These are phyloP conservation scores for Xylaria hypoxylon DNA, from an alignment of 2,329 filamentous ascomycete genomes.

Conservation along the genomic window DNA sequence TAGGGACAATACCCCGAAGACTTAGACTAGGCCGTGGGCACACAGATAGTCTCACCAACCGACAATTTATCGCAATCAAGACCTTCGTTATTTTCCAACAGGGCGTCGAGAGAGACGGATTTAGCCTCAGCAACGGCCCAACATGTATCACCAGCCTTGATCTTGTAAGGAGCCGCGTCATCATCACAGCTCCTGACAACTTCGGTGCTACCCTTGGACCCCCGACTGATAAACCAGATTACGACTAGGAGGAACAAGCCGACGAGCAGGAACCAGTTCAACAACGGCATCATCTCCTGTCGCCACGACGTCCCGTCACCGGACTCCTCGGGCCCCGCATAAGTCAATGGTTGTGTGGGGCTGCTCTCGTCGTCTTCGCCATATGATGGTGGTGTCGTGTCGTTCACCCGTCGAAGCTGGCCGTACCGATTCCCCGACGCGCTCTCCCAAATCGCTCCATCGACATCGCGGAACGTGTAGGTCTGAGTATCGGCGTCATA, in stretches of 20 bases:
- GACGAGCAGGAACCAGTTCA: constrained; percentile 69
- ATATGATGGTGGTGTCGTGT: constrained; percentile 38
- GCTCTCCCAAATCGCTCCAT: constrained; percentile 60
- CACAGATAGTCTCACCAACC: constrained; percentile 59
- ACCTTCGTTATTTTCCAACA: constrained; percentile 59
- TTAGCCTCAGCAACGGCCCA: constrained; percentile 62
- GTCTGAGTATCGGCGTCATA: constrained; percentile 63
- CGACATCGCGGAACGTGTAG: constrained; percentile 60
- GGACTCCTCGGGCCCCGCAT: constrained; percentile 18
- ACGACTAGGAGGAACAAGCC: constrained; percentile 63
- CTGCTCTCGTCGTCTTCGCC: constrained; percentile 42
- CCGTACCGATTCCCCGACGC: constrained; percentile 60
- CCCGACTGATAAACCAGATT: constrained; percentile 60
- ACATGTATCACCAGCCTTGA: constrained; percentile 63
- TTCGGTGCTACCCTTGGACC: constrained; percentile 42
- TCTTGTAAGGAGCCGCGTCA: constrained; percentile 53
- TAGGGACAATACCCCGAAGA: background rate
- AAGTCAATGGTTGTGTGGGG: constrained; percentile 41
- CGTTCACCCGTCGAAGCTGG: constrained; percentile 50
- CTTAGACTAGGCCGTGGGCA: constrained; percentile 50
- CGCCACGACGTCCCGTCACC: constrained; percentile 58
- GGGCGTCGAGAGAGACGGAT: constrained; percentile 58
- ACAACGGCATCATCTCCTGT: constrained; percentile 64
- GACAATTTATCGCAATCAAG: constrained; percentile 61
- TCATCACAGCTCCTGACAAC: constrained; percentile 46